A percentile compares a stretch with the other conserved stretches of the same genome.
Evolutionary conservation across 129 eudicot species (phyloP).

Genomic region (Centrapalus pauciflorus): DNA sequence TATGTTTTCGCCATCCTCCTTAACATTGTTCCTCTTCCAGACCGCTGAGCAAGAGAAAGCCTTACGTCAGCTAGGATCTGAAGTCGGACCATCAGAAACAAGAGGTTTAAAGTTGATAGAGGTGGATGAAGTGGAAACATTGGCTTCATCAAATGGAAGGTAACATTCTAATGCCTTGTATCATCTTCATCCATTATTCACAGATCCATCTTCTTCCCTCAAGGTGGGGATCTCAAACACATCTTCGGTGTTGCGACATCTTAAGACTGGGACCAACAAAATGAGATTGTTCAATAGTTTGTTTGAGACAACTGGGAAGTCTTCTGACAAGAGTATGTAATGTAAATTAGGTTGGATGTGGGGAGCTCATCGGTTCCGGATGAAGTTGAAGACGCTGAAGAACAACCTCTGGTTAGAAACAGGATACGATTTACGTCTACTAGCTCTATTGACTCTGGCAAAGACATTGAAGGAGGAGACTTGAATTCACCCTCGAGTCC

Average conservation of each 20-base stretch:
- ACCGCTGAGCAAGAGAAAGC: conserved; percentile 85
- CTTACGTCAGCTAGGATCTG: conserved; percentile 42
- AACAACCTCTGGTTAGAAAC: conserved; percentile 74
- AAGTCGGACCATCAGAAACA: conserved; percentile 46
- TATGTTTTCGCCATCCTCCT: not conserved
- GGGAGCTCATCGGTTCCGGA: conserved; percentile 72
- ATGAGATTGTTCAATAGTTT: conserved; percentile 2
- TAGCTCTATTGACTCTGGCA: conserved; percentile 33
- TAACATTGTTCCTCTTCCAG: conserved; percentile 34
- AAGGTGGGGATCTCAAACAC: not conserved
- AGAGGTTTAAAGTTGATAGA: conserved; percentile 33
- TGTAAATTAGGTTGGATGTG: conserved; percentile 44
- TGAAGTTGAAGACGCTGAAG: conserved; percentile 85
- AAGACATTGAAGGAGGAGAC: conserved; percentile 43
- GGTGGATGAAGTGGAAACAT: conserved; percentile 37
- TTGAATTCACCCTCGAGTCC: conserved; percentile 54
- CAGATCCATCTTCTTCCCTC: not conserved
- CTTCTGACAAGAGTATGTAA: conserved; percentile 14
- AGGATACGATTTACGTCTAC: conserved; percentile 55
- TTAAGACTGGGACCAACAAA: conserved; percentile 7
- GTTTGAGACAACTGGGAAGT: no score
- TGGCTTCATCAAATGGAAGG: conserved; percentile 54
- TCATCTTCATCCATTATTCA: not conserved
- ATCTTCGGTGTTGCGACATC: not conserved
- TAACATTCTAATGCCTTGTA: conserved; percentile 11